Conservation (phyloP, 305 asterid species). For the Rubia tinctorum region DNA sequence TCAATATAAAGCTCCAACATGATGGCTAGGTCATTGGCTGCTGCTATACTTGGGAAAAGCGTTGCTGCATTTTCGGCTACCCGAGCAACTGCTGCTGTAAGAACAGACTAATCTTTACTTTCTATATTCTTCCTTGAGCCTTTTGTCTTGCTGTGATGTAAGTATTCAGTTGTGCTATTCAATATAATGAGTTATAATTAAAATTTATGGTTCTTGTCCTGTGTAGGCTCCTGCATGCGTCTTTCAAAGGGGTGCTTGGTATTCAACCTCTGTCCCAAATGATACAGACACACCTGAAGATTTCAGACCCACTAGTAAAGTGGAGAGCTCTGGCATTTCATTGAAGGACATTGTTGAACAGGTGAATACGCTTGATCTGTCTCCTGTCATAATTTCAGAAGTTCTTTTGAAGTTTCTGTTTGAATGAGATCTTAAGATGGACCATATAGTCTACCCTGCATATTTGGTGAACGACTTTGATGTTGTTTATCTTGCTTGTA, state of each 20-base stretch:
- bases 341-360: constrained; percentile 79
- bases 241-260: constrained; percentile 35
- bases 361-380: constrained; percentile 36
- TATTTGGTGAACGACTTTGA: background rate
- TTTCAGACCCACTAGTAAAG: constrained; percentile 68
- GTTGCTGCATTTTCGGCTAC: constrained; percentile 44
- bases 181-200: constrained; percentile 8
- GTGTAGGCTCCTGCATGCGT: constrained; percentile 50
- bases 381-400: background rate
- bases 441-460: background rate
- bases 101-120: constrained; percentile 12
- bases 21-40: constrained; percentile 70
- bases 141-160: background rate
- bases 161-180: background rate
- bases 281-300: constrained; percentile 93
- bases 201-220: constrained; percentile 19
- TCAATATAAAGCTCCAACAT: background rate
- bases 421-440: background rate
- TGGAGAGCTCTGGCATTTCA: constrained; percentile 52
- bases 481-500: background rate
- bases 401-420: background rate
- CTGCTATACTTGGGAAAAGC: constrained; percentile 41
- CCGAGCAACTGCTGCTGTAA: constrained; percentile 43
- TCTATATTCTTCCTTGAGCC: background rate
- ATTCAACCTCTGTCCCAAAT: constrained; percentile 57